Evolutionary conservation across 2,329 filamentous ascomycete genomes (phyloP).

Genomic region (Aspergillus viridinutans): DNA sequence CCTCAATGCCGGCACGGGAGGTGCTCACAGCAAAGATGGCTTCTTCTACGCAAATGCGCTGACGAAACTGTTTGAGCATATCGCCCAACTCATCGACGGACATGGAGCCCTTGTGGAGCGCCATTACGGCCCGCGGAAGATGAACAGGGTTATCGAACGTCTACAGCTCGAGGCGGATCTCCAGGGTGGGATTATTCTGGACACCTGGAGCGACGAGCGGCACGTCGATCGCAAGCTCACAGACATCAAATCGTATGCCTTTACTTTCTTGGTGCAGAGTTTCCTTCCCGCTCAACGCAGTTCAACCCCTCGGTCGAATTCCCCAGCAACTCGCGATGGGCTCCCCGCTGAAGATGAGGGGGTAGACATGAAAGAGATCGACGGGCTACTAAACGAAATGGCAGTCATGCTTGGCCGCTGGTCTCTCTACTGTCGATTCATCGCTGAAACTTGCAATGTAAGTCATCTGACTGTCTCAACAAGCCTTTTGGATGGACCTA

Average conservation of each 20-base stretch:
- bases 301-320: conserved; percentile 66
- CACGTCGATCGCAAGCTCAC: conserved; percentile 79
- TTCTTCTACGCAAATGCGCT: conserved; percentile 90
- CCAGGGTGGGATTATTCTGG: conserved; percentile 90
- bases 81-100: conserved; percentile 90
- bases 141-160: conserved; percentile 89
- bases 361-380: conserved; percentile 95
- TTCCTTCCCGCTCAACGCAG: conserved; percentile 71
- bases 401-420: conserved; percentile 89
- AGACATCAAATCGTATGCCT: conserved; percentile 96
- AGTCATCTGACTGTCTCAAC: conserved; percentile 24
- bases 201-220: conserved; percentile 91
- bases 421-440: conserved; percentile 86
- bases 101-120: conserved; percentile 88
- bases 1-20: conserved; percentile 64
- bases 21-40: conserved; percentile 63
- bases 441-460: conserved; percentile 81
- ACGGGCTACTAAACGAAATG: conserved; percentile 80
- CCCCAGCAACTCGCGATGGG: conserved; percentile 62
- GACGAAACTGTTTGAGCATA: conserved; percentile 93
- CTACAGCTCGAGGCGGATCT: conserved; percentile 93
- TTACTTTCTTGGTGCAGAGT: conserved; percentile 93
- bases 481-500: background rate
- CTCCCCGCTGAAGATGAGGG: conserved; percentile 78
- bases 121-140: conserved; percentile 88